Conservation (phyloP, 345 rosid genomes). For the Iberis pinnata region DNA sequence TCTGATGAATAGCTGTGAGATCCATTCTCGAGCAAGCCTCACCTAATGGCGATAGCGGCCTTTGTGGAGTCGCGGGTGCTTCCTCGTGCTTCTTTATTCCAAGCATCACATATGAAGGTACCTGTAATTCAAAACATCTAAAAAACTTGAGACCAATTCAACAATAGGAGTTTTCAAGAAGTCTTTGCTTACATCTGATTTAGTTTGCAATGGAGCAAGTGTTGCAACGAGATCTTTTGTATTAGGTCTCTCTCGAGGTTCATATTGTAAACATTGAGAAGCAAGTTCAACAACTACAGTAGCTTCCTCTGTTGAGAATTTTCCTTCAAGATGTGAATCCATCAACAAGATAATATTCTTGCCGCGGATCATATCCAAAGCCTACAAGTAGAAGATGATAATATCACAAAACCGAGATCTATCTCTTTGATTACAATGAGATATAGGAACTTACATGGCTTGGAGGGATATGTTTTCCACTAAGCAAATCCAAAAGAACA, state of each 20-base stretch:
- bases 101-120: conserved; percentile 84
- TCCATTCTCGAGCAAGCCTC: conserved; percentile 95
- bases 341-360: conserved; percentile 62
- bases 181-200: conserved; percentile 64
- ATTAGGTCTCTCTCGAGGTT: conserved; percentile 90
- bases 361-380: conserved; percentile 87
- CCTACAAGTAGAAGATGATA: conserved; percentile 42
- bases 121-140: conserved; percentile 42
- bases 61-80: conserved; percentile 66
- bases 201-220: conserved; percentile 69
- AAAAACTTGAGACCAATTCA: background rate
- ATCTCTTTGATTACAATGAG: background rate
- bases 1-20: conserved; percentile 94
- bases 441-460: conserved; percentile 57
- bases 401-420: no score
- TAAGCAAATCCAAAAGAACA: conserved; percentile 82
- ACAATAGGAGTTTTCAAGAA: background rate
- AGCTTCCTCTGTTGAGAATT: conserved; percentile 86
- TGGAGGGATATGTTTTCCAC: conserved; percentile 98
- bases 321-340: conserved; percentile 96
- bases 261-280: conserved; percentile 77
- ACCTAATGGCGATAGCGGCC: conserved; percentile 79
- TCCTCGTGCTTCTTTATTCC: conserved; percentile 66
- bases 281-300: conserved; percentile 73
- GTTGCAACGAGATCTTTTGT: conserved; percentile 68